Base-by-base conservation (phyloP, 2,329 filamentous ascomycete species). In the Alternaria incomplexa region DNA sequence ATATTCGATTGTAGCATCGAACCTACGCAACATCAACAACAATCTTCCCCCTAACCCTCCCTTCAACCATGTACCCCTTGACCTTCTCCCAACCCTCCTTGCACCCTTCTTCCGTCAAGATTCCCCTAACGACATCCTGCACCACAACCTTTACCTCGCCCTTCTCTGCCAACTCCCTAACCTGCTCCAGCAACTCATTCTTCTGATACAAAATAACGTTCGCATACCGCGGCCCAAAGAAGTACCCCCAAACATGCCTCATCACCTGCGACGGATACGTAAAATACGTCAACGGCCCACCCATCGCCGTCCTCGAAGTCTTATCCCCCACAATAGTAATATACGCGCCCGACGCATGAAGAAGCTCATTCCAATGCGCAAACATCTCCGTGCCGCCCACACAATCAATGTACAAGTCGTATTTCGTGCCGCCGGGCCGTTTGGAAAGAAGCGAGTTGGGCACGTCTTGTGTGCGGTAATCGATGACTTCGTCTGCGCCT, bases 361-460 rank as follows among this genome's bases (percentile, higher is more conserved):
- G 62, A 2, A 77, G 47, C 4, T 69, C 58, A 12, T 64, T 70
- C 71, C 72, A 74, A 30, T 70, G 62, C 9, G 68, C 60, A 68
- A 83, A 87, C 20, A 87, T 74, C 2, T 82, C 71, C 48, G 86
- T 83, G 22, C 80, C 80, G 12, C 86, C 85, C 5, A 84, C 79
- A 47, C 82, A 83, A 67, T 88, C 86, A 47, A 86, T 79, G 55
- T 87, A 81, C 46, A 82, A 69, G 68, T 86, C 79, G 22, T 69
- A 76, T 51, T 76, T 72, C 47, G 83, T 81, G 1, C 77, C 68
- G 3, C 52, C 46, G 63, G n/a, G 65, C 30, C 22, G 64, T 36
- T 80, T 65, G 0, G 71, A 64, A 1, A 81, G 65, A 2, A 87
- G 69, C 1, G 67, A 64, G 17, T 66, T 51, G 5, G 78, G 65